phyloP scores from a whole-genome alignment of 1,284 basidiomycete species.

The Volvariella surrecta region DNA sequence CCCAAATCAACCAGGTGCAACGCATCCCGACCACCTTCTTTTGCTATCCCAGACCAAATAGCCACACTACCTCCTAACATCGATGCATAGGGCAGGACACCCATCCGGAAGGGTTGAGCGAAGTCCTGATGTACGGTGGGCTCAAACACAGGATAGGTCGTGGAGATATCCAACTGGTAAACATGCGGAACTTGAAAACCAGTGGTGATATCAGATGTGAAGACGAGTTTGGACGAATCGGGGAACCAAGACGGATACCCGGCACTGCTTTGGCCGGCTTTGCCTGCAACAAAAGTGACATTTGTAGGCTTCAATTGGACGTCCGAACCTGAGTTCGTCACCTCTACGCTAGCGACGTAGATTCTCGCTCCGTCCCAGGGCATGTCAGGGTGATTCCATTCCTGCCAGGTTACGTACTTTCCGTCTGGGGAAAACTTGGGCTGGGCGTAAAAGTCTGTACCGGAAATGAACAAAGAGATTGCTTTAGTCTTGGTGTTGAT shows the following conservation, averaged over 20 bases:
- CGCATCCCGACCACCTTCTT: too few species aligned
- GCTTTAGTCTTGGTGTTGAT: conserved; percentile 37
- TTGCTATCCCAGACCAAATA: too few species aligned
- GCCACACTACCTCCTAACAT: too few species aligned
- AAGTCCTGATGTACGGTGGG: too few species aligned
- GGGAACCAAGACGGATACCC: conserved; percentile 51
- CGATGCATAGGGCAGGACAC: too few species aligned
- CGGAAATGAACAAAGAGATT: conserved; percentile 36
- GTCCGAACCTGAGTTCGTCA: background rate
- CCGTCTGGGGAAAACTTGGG: conserved; percentile 67
- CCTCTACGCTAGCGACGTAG: conserved; percentile 35
- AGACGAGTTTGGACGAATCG: conserved; percentile 48
- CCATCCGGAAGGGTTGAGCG: too few species aligned
- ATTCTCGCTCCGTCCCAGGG: conserved; percentile 71
- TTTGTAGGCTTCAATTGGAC: conserved; percentile 25
- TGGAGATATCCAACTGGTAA: conserved; percentile 30
- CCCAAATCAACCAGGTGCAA: too few species aligned
- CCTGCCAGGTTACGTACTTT: conserved; percentile 54
- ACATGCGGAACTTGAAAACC: conserved; percentile 67
- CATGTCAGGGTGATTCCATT: conserved; percentile 78
- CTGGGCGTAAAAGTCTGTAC: conserved; percentile 59
- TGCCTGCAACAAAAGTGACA: conserved; percentile 36
- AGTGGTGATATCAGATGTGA: conserved; percentile 52
- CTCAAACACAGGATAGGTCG: conserved; percentile 38
- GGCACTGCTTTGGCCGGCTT: conserved; percentile 37